Conservation (phyloP, 2,329 filamentous ascomycete species). For the Fusarium heterosporum region DNA sequence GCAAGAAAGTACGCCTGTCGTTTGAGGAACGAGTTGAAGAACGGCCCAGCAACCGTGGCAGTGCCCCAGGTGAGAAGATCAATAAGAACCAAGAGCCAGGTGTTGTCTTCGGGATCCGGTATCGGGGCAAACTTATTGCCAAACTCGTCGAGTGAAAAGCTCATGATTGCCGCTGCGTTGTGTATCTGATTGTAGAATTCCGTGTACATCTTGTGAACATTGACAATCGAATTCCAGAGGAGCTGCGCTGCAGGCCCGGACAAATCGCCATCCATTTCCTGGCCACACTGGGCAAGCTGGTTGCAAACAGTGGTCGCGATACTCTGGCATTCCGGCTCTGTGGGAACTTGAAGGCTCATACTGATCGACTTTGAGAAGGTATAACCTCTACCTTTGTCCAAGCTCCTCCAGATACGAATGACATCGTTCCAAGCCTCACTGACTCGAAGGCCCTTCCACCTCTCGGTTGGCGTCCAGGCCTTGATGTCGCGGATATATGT, state of each 20-base stretch:
- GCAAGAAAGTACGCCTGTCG: neutral
- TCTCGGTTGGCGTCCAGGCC: neutral
- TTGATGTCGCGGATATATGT: neutral
- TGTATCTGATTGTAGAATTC: neutral
- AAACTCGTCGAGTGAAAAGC: neutral
- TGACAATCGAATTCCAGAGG: neutral
- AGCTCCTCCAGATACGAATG: neutral
- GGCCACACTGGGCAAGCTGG: no score
- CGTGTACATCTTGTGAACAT: neutral
- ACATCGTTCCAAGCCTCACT: neutral
- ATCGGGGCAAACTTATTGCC: constrained; percentile 1
- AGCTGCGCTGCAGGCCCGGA: neutral
- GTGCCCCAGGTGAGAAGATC: neutral
- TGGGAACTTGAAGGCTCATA: neutral
- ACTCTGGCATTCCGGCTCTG: neutral
- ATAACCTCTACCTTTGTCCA: neutral
- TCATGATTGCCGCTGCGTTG: neutral
- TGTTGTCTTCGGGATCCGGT: neutral
- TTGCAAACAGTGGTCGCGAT: neutral
- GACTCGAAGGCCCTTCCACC: neutral
- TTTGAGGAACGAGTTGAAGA: neutral
- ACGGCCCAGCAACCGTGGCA: neutral
- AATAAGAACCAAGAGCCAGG: neutral
- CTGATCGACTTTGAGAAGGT: neutral
- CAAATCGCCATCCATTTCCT: neutral